Evolutionary conservation across 2,329 filamentous ascomycete species (phyloP).

Genomic region (Pseudocercospora ulei): DNA sequence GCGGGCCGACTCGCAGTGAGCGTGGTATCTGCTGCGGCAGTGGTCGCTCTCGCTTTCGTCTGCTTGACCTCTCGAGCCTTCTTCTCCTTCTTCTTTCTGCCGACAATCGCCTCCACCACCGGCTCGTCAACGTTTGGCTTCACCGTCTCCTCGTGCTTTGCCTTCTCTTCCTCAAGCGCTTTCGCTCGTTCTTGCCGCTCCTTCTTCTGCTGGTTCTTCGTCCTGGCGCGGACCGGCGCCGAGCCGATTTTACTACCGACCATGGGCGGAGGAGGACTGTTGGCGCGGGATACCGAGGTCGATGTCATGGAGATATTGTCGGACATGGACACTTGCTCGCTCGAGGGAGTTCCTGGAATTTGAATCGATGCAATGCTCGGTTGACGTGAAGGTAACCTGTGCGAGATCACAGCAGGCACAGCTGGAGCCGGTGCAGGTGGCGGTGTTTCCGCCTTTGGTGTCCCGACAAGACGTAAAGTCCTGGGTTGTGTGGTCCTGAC

Average conservation of each 20-base stretch:
- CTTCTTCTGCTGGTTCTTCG: constrained; percentile 71
- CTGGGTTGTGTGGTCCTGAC: constrained; percentile 47
- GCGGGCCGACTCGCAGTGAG: constrained; percentile 28
- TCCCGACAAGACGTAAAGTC: constrained; percentile 60
- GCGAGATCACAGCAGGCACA: constrained; percentile 30
- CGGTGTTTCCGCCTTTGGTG: constrained; percentile 52
- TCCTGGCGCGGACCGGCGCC: constrained; percentile 58
- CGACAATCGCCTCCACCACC: constrained; percentile 60
- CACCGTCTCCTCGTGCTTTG: constrained; percentile 44
- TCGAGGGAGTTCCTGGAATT: constrained; percentile 61
- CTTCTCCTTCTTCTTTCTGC: constrained; percentile 77
- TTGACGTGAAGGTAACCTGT: constrained; percentile 43
- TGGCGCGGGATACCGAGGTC: constrained; percentile 60
- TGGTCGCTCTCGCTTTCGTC: constrained; percentile 19
- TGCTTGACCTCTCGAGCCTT: constrained; percentile 43
- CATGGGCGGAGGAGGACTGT: constrained; percentile 52
- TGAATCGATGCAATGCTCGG: constrained; percentile 50
- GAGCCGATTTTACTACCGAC: constrained; percentile 53
- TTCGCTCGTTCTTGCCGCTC: constrained; percentile 42
- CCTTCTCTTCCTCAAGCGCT: constrained; percentile 41
- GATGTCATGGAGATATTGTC: constrained; percentile 68
- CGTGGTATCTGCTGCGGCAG: constrained; percentile 25
- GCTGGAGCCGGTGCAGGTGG: constrained; percentile 37
- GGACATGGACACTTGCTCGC: constrained; percentile 56
- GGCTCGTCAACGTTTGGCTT: constrained; percentile 41